Evolutionary conservation across 139 green algal species (phyloP), one percentile per base, ranked within the genome.

Genomic region (Chlamydomonas applanata): DNA sequence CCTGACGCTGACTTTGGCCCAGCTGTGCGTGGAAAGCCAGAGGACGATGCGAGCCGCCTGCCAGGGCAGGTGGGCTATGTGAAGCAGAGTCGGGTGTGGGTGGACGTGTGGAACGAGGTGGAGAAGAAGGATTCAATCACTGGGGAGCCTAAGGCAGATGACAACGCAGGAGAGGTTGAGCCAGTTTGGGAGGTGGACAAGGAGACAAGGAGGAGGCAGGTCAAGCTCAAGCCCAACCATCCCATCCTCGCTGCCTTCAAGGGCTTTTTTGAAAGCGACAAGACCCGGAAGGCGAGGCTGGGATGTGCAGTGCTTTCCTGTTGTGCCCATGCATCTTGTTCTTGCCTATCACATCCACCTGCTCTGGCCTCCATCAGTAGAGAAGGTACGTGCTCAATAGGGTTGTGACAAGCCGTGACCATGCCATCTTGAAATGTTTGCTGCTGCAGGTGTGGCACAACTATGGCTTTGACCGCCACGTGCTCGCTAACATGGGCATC

Each of bases 391-490:
- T n/a, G n/a, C n/a, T n/a, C n/a, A n/a, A n/a, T n/a, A n/a, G n/a
- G n/a, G n/a, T n/a, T n/a, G n/a, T n/a, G n/a, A n/a, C n/a, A n/a
- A n/a, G n/a, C n/a, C n/a, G n/a, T n/a, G n/a, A n/a, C n/a, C n/a
- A n/a, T n/a, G n/a, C n/a, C n/a, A n/a, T n/a, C n/a, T n/a, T n/a
- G n/a, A n/a, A n/a, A n/a, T n/a, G n/a, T n/a, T n/a, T 56, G 46
- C 17, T 29, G 22, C 56, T 64, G 33, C 82, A 95, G 85, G 91
- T 97, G 44, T 99, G 96, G 96, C 96, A 99, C 89, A 99, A 99
- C 84, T 99, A 98, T 83, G 87, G 88, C 35, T 99, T 99, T 72
- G 96, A 99, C 83, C 89, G 94, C 1, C 96, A 99, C 82, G 93
- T 99, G 36, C 77, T 99, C 78, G 79, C 87, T 68, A 93, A 93